Conservation (phyloP, 352 stramenopile genomes). For the Phytophthora hibernalis region DNA sequence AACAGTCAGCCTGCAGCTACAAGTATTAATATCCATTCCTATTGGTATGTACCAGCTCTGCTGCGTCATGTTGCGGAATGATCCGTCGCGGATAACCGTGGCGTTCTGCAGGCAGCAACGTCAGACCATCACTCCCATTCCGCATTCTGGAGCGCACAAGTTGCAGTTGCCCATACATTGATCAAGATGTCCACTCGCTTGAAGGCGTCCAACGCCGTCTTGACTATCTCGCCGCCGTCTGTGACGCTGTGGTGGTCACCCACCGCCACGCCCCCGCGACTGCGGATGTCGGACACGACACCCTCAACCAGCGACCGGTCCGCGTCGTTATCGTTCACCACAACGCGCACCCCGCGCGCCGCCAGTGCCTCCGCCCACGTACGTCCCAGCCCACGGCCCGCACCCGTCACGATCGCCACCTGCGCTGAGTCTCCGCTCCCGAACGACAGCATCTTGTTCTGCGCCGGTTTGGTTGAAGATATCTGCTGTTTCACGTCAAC, state of each 20-base stretch:
- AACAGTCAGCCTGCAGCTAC: neutral
- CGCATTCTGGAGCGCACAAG: slow-evolving; percentile 4
- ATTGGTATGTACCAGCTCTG: slow-evolving; percentile 52
- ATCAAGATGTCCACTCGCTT: slow-evolving; percentile 77
- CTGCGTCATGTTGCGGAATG: slow-evolving; percentile 78
- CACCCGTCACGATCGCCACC: slow-evolving; percentile 73
- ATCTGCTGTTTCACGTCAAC: slow-evolving; percentile 24
- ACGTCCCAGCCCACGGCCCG: slow-evolving; percentile 52
- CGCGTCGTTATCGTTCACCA: slow-evolving; percentile 77
- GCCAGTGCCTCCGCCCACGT: slow-evolving; percentile 63
- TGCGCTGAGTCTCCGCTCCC: slow-evolving; percentile 50
- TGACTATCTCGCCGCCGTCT: slow-evolving; percentile 54
- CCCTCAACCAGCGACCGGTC: slow-evolving; percentile 51
- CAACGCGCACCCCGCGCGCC: slow-evolving; percentile 53
- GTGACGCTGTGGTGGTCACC: slow-evolving; percentile 59
- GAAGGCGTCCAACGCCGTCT: slow-evolving; percentile 54
- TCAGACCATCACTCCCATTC: slow-evolving; percentile 24
- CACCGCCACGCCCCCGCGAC: slow-evolving; percentile 50
- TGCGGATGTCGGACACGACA: slow-evolving; percentile 51
- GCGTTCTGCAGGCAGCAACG: slow-evolving; percentile 52
- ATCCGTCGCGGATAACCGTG: slow-evolving; percentile 74
- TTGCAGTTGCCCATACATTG: slow-evolving; percentile 50
- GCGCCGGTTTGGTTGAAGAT: slow-evolving; percentile 37
- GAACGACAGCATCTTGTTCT: slow-evolving; percentile 48
- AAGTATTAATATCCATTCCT: neutral